Evolutionary conservation across 305 asterid species (phyloP).

Genomic region (Fraxinus nigra): DNA sequence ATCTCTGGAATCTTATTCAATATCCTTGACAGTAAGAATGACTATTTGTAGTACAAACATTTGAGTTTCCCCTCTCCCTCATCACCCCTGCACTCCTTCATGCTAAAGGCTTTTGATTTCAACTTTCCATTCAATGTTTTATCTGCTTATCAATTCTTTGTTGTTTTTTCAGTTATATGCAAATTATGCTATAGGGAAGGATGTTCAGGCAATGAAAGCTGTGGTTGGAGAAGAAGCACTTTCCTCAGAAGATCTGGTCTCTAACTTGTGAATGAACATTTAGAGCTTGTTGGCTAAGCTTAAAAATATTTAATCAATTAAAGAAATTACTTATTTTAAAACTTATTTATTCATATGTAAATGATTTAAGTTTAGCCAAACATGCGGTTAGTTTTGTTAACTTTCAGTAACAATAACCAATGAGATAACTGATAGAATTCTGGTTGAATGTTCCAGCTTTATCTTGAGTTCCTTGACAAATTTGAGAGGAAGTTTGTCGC

Average conservation of each 20-base stretch:
- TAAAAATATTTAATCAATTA: not conserved
- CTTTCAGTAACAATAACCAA: not conserved
- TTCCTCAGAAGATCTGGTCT: conserved; percentile 95
- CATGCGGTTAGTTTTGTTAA: not conserved
- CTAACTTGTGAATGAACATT: conserved; percentile 12
- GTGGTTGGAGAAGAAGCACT: conserved; percentile 99
- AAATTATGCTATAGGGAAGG: conserved; percentile 98
- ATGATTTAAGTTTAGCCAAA: not conserved
- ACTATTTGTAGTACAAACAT: not conserved
- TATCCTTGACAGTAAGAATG: no score
- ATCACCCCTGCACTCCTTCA: not conserved
- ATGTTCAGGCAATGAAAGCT: conserved; percentile 99
- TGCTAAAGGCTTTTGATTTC: not conserved
- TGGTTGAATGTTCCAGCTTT: conserved; percentile 52
- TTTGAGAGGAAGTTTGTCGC: conserved; percentile 95
- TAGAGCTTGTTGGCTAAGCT: not conserved
- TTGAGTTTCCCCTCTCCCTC: not conserved
- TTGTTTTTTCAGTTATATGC: conserved; percentile 66
- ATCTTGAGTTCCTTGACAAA: conserved; percentile 94
- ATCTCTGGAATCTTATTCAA: no score
- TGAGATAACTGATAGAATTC: conserved; percentile 19
- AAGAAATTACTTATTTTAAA: not conserved
- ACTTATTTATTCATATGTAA: not conserved
- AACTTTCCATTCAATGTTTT: not conserved
- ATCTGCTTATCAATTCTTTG: not conserved